phyloP scores from a whole-genome alignment of 2,329 filamentous ascomycete genomes.

The Penicillium sp. region DNA sequence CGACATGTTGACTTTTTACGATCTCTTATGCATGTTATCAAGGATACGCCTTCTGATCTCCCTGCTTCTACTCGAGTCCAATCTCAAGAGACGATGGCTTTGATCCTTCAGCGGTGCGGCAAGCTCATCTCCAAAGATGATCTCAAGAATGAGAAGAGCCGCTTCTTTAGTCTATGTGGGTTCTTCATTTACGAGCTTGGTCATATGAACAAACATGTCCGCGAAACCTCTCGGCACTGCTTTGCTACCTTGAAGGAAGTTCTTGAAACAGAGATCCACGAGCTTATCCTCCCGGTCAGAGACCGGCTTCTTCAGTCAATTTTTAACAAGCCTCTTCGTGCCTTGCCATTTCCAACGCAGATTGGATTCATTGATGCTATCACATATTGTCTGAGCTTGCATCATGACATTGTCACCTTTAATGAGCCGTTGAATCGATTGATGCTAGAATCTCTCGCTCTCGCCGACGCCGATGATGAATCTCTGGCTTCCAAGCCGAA shows the following conservation, averaged over 20 bases:
- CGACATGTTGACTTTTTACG: slow-evolving; percentile 84
- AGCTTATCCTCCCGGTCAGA: slow-evolving; percentile 83
- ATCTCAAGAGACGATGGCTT: slow-evolving; percentile 75
- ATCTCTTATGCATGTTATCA: slow-evolving; percentile 94
- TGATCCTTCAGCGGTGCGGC: slow-evolving; percentile 71
- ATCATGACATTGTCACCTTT: slow-evolving; percentile 82
- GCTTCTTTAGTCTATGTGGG: slow-evolving; percentile 70
- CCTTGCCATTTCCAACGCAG: slow-evolving; percentile 87
- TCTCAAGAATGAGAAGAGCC: slow-evolving; percentile 58
- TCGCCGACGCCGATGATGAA: slow-evolving; percentile 93
- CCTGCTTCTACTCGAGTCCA: slow-evolving; percentile 80
- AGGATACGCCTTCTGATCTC: slow-evolving; percentile 92
- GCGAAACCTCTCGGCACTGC: slow-evolving; percentile 74
- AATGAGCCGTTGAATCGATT: slow-evolving; percentile 86
- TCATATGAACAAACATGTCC: slow-evolving; percentile 93
- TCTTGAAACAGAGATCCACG: slow-evolving; percentile 71
- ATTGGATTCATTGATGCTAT: slow-evolving; percentile 98
- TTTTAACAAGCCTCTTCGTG: slow-evolving; percentile 88
- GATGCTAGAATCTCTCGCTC: slow-evolving; percentile 84
- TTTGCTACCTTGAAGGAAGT: slow-evolving; percentile 76
- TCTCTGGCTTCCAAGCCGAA: slow-evolving; percentile 84
- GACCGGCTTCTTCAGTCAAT: slow-evolving; percentile 85
- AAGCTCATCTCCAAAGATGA: slow-evolving; percentile 77
- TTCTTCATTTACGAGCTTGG: slow-evolving; percentile 82
- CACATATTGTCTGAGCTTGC: slow-evolving; percentile 86